Evolutionary conservation across 2,329 filamentous ascomycete genomes (phyloP), one percentile per base, ranked within the genome.

Genomic region (Xylariaceae sp.): DNA sequence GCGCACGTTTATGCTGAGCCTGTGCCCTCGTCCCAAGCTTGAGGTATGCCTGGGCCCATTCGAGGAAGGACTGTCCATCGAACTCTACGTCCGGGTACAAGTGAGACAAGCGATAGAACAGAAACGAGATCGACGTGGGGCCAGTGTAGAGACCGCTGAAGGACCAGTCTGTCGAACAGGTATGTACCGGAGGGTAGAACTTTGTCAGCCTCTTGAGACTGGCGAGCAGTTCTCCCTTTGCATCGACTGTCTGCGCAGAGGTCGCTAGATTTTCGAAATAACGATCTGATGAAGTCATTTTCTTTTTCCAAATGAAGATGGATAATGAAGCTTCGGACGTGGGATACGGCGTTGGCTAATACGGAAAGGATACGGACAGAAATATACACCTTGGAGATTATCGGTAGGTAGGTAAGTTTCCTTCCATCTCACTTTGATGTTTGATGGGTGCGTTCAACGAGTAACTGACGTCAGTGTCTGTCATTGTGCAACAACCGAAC

Each of bases 121-220:
- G 61, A 44, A 74, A 74, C 4, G 73, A 70, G n/a, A 76, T 59
- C 11, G 71, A 71, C 2, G 73, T 77, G 12, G 73, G 74, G 1
- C 74, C 76, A 2, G 59, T 61, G 50, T 70, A 74, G 9, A 79
- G 52, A 0, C 75, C 75, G n/a, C 65, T 61, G 9, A 69, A 58
- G 3, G 36, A 38, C 56, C 53, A 58, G 12, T 44, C 45, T 3
- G 55, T 58, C 3, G 56, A 56, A 31, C 50, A 55, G 3, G 53
- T 53, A 30, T 57, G 51, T 1, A 54, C 48, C 3, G 54, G 55
- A 1, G 55, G 51, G 18, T 47, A 41, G 28, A 40, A 31, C 11
- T 41, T 47, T 5, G 34, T 45, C 36, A 58, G 45, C 12, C 54
- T 50, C 15, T 41, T 41, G 2, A 58, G 41, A 19, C 54, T 50